phyloP scores from a whole-genome alignment of 306 rosid species.

The Spatholobus suberectus region DNA sequence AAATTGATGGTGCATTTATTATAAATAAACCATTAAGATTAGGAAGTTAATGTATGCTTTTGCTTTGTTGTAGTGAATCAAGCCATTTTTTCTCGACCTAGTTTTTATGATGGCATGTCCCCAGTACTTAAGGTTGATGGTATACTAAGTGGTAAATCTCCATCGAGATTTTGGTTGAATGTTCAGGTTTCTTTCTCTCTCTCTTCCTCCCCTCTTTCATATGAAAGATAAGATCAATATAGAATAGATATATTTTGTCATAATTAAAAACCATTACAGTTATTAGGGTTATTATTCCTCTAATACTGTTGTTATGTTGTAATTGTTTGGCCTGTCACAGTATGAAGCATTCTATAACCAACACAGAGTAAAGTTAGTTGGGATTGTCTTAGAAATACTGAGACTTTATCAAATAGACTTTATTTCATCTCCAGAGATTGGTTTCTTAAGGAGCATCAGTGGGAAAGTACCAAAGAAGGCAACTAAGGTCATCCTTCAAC shows the following conservation, averaged over 20 bases:
- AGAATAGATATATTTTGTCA: neutral
- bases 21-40: neutral
- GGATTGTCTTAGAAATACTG: constrained; percentile 39
- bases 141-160: constrained; percentile 34
- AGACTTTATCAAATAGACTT: constrained; percentile 31
- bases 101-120: constrained; percentile 46
- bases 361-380: constrained; percentile 42
- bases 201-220: neutral
- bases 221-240: neutral
- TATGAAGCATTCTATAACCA: constrained; percentile 62
- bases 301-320: neutral
- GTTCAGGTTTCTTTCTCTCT: constrained; percentile 54
- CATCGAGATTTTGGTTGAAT: constrained; percentile 60
- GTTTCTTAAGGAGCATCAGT: constrained; percentile 60
- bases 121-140: constrained; percentile 59
- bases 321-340: constrained; percentile 46
- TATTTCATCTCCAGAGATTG: constrained; percentile 73
- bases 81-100: constrained; percentile 52
- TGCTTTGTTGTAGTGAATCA: constrained; percentile 59
- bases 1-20: neutral
- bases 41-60: neutral
- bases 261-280: constrained; percentile 2
- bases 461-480: constrained; percentile 46
- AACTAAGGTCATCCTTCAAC: constrained; percentile 61
- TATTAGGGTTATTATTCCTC: neutral